Conservation (phyloP, 1,284 basidiomycete species). For the Inonotus hispidus region DNA sequence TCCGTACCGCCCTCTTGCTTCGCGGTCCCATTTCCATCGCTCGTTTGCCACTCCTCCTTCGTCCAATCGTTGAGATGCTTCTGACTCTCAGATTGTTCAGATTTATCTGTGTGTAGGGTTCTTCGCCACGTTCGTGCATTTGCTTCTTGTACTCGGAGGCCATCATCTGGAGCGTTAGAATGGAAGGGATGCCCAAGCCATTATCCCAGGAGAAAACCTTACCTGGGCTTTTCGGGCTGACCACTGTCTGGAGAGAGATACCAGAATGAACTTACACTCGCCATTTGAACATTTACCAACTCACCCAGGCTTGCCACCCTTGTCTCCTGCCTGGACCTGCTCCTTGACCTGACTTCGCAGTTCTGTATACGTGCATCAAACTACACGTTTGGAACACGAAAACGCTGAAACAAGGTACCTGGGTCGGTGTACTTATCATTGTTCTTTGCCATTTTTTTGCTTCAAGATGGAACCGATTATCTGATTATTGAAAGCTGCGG, state of each 20-base stretch:
- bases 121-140: constrained; percentile 16
- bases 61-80: constrained; percentile 17
- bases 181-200: background rate
- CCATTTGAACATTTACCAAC: background rate
- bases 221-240: constrained; percentile 19
- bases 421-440: constrained; percentile 18
- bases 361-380: background rate
- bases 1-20: constrained; percentile 17
- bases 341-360: constrained; percentile 17
- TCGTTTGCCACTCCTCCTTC: constrained; percentile 18
- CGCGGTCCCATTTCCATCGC: constrained; percentile 13
- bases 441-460: constrained; percentile 13
- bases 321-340: constrained; percentile 10
- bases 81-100: constrained; percentile 13
- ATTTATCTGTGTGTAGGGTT: constrained; percentile 19
- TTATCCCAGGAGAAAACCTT: background rate
- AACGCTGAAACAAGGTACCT: background rate
- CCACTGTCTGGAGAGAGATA: constrained; percentile 9
- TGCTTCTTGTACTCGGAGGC: constrained; percentile 18
- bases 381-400: background rate
- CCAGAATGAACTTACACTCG: background rate
- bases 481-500: background rate
- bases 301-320: constrained; percentile 18
- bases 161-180: constrained; percentile 8
- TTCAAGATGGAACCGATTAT: background rate